Conservation (phyloP, 371 early-diverging fungal genomes). For the Zychaea mexicana region DNA sequence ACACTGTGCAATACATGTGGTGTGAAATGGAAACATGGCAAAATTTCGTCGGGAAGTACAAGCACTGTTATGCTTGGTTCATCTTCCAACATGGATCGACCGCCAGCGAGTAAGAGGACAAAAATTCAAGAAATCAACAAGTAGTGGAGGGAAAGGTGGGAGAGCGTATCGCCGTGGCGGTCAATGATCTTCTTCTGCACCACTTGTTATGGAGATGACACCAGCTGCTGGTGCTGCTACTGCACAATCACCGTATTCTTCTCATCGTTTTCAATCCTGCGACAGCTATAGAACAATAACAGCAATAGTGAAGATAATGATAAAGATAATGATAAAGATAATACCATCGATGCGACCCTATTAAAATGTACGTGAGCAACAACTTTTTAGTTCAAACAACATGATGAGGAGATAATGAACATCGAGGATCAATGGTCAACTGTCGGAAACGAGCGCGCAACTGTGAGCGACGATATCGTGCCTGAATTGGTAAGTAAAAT, state of each 20-base stretch:
- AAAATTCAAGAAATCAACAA: conserved; percentile 11
- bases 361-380: no score
- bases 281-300: neutral
- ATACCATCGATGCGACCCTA: no score
- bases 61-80: neutral
- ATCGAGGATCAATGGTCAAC: no score
- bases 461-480: no score
- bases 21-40: conserved; percentile 85
- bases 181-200: neutral
- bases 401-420: no score
- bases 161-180: neutral
- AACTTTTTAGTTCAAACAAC: no score
- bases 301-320: no score
- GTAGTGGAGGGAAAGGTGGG: neutral
- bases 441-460: no score
- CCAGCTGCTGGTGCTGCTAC: no score
- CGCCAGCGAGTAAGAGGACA: conserved; percentile 14
- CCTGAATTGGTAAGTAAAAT: no score
- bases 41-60: conserved; percentile 47
- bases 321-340: conserved; percentile 9
- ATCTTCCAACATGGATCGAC: conserved; percentile 11
- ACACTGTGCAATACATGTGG: conserved; percentile 92
- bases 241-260: neutral
- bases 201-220: neutral
- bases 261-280: no score